Conservation (phyloP, 192 early-diverging fungal species). For the Funneliformis mosseae region DNA sequence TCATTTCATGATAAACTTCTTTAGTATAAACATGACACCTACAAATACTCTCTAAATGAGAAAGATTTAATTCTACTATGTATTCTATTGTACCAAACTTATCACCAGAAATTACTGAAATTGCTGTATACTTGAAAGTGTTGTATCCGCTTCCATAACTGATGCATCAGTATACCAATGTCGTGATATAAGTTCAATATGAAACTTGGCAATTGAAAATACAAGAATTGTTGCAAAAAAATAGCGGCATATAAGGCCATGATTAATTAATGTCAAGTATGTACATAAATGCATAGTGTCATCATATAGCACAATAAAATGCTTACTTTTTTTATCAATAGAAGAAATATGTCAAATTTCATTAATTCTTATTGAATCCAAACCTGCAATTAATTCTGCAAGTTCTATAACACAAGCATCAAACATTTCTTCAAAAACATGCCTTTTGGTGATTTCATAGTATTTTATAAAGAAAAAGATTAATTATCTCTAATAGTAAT, state of each 20-base stretch:
- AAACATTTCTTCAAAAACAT: background rate
- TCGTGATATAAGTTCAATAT: background rate
- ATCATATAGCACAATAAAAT: slow-evolving; percentile 17
- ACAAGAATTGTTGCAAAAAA: background rate
- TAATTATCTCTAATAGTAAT: background rate
- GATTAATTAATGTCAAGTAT: background rate
- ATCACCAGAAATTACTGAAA: background rate
- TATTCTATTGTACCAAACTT: background rate
- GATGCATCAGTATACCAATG: background rate
- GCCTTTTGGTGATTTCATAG: background rate
- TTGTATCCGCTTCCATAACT: no score
- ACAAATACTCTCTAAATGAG: background rate
- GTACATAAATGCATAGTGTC: background rate
- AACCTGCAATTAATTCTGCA: background rate
- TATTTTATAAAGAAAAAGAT: background rate
- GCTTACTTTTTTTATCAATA: background rate
- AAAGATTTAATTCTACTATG: background rate
- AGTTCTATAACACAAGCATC: background rate
- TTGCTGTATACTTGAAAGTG: no score
- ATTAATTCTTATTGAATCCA: background rate
- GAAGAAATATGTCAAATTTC: background rate
- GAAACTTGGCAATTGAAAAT: background rate
- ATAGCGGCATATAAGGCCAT: background rate
- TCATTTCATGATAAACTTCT: background rate
- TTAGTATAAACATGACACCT: background rate